Evolutionary conservation across 306 rosid species (phyloP).

Genomic region (Cicer cuneatum): DNA sequence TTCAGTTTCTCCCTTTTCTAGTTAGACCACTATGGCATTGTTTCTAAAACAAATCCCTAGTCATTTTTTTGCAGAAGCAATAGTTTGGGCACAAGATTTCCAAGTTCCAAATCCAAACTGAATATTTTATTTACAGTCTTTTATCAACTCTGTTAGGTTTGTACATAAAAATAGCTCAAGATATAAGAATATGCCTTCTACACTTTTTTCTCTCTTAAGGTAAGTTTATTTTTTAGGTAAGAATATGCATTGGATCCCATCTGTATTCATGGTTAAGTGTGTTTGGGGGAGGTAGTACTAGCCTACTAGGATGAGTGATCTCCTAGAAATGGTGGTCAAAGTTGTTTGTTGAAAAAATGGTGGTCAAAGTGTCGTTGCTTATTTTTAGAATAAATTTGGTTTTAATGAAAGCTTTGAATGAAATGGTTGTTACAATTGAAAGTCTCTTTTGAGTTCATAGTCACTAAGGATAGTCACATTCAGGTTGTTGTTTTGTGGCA

Average conservation of each 20-base stretch:
- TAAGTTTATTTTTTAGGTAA: background rate
- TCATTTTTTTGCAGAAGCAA: background rate
- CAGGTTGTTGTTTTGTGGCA: constrained; percentile 25
- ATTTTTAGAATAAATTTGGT: constrained; percentile 21
- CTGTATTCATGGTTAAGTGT: too few relatives aligned
- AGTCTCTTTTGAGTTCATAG: constrained; percentile 27
- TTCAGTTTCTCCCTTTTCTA: too few relatives aligned
- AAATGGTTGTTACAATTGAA: constrained; percentile 22
- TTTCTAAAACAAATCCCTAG: too few relatives aligned
- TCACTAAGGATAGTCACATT: constrained; percentile 32
- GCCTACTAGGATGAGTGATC: background rate
- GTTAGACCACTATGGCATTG: too few relatives aligned
- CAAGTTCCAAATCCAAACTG: background rate
- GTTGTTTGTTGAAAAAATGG: background rate
- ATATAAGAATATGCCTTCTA: background rate
- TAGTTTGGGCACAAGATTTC: background rate
- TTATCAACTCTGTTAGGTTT: background rate
- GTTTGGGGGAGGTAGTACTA: too few relatives aligned
- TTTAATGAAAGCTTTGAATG: constrained; percentile 28
- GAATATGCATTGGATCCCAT: background rate
- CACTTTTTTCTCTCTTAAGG: background rate
- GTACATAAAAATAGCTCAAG: background rate
- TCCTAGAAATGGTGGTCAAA: background rate
- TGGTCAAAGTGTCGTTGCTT: constrained; percentile 7
- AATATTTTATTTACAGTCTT: background rate